Percentiles rank a stretch among this genome's conserved stretches.
Evolutionary conservation across 2,329 filamentous ascomycete genomes (phyloP).

Genomic region (Dryadomyces quercivorus): DNA sequence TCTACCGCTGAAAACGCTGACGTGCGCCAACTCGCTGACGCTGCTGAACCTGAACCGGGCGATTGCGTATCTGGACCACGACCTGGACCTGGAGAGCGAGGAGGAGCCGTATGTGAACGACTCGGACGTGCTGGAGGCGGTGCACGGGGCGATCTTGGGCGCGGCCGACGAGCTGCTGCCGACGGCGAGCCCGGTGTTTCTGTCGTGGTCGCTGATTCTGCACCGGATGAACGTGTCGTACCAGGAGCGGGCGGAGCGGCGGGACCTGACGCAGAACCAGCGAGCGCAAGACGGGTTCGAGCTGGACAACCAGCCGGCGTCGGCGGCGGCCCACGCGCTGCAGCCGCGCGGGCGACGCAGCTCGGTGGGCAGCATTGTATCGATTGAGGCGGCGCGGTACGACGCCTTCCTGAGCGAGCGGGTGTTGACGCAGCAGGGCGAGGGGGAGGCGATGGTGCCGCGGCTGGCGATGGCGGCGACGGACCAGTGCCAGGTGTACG

Average conservation of each 20-base stretch:
- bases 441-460: constrained; percentile 39
- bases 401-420: constrained; percentile 43
- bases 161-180: constrained; percentile 43
- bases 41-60: constrained; percentile 55
- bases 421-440: constrained; percentile 24
- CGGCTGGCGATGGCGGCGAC: constrained; percentile 37
- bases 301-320: constrained; percentile 24
- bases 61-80: constrained; percentile 42
- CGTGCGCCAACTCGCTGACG: constrained; percentile 57
- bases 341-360: constrained; percentile 35
- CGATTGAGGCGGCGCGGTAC: constrained; percentile 47
- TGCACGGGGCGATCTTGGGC: constrained; percentile 59
- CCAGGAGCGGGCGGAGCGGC: constrained; percentile 46
- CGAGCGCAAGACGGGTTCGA: constrained; percentile 46
- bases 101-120: constrained; percentile 55
- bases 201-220: constrained; percentile 71
- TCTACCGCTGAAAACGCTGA: constrained; percentile 55
- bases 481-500: constrained; percentile 38
- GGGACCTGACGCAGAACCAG: constrained; percentile 45
- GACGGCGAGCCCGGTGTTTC: constrained; percentile 59
- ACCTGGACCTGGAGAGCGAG: constrained; percentile 28
- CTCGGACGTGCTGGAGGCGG: constrained; percentile 53
- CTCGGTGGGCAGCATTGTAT: constrained; percentile 49
- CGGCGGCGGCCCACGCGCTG: constrained; percentile 7
- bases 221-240: constrained; percentile 55